Conservation (phyloP, 805 yeast genomes). For the Debaryomyces maramus region DNA sequence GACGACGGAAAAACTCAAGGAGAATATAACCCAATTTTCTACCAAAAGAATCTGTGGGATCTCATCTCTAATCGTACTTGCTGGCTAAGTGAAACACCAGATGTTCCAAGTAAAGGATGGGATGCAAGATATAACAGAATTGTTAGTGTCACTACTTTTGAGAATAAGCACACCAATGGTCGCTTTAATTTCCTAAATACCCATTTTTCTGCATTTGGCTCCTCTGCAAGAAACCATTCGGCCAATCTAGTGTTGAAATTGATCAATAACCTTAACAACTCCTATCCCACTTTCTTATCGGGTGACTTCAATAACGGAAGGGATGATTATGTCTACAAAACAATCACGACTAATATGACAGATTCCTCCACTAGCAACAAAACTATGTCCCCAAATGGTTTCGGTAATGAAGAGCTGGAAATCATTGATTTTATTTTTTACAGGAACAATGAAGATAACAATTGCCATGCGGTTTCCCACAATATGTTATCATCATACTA, state of each 20-base stretch:
- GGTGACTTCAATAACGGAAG: constrained; percentile 43
- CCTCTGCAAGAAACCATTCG: constrained; percentile 29
- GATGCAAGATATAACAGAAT: constrained; percentile 46
- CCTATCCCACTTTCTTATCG: constrained; percentile 33
- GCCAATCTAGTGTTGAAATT: constrained; percentile 29
- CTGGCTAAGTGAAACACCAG: constrained; percentile 30
- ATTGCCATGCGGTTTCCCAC: too few relatives aligned
- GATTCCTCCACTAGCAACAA: too few relatives aligned
- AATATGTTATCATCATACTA: too few relatives aligned
- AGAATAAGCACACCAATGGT: constrained; percentile 19
- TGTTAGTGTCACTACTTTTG: constrained; percentile 32
- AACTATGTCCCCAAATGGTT: too few relatives aligned
- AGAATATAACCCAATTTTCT: constrained; percentile 29
- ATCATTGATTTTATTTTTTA: too few relatives aligned
- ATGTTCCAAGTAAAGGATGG: constrained; percentile 41
- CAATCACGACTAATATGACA: too few relatives aligned
- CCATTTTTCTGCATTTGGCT: constrained; percentile 41
- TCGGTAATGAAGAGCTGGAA: too few relatives aligned
- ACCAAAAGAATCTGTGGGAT: constrained; percentile 22
- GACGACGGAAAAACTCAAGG: constrained; percentile 28
- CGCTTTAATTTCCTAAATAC: constrained; percentile 35
- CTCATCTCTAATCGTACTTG: constrained; percentile 19
- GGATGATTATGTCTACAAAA: too few relatives aligned
- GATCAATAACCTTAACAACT: constrained; percentile 24
- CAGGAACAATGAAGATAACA: too few relatives aligned